Percentiles rank a stretch among this genome's conserved stretches.
Evolutionary conservation across 805 yeast genomes (phyloP).

Genomic region (Debaryomyces tyrocola): DNA sequence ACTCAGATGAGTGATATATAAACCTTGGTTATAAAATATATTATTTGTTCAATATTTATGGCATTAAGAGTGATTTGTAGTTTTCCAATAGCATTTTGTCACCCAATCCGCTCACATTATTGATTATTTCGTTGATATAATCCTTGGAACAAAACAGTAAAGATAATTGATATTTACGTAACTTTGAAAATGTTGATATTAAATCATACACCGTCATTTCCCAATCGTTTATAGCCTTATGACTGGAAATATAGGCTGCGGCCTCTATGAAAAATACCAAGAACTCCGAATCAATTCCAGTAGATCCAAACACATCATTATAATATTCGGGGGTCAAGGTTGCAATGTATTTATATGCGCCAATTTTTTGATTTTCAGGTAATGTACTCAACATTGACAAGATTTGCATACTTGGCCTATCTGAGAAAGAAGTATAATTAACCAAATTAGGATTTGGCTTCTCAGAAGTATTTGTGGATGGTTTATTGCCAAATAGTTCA

Average conservation of each 20-base stretch:
- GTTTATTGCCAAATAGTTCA: slow-evolving; percentile 13
- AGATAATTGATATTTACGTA: slow-evolving; percentile 37
- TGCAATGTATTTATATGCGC: slow-evolving; percentile 39
- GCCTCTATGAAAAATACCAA: slow-evolving; percentile 51
- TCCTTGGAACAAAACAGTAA: slow-evolving; percentile 29
- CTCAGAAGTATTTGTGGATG: background rate
- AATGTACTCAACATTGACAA: slow-evolving; percentile 24
- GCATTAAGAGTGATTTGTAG: background rate
- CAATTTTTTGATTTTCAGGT: slow-evolving; percentile 22
- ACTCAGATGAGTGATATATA: background rate
- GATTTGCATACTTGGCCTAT: slow-evolving; percentile 24
- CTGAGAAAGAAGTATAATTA: slow-evolving; percentile 10
- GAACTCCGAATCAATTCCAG: slow-evolving; percentile 52
- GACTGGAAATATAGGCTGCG: slow-evolving; percentile 15
- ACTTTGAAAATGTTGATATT: slow-evolving; percentile 25
- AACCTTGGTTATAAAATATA: no score
- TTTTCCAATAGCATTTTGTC: background rate
- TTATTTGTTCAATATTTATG: no score
- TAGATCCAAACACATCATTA: slow-evolving; percentile 30
- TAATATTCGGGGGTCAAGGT: slow-evolving; percentile 23
- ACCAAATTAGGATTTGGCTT: background rate
- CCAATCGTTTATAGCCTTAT: slow-evolving; percentile 12
- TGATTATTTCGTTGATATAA: slow-evolving; percentile 10
- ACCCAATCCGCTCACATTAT: background rate
- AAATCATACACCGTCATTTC: slow-evolving; percentile 16